A percentile compares a stretch with the other conserved stretches of the same genome.
These are phyloP conservation scores for Hydrangea macrophylla DNA, from an alignment of 148 eudicot genomes.

Conservation along the genomic window DNA sequence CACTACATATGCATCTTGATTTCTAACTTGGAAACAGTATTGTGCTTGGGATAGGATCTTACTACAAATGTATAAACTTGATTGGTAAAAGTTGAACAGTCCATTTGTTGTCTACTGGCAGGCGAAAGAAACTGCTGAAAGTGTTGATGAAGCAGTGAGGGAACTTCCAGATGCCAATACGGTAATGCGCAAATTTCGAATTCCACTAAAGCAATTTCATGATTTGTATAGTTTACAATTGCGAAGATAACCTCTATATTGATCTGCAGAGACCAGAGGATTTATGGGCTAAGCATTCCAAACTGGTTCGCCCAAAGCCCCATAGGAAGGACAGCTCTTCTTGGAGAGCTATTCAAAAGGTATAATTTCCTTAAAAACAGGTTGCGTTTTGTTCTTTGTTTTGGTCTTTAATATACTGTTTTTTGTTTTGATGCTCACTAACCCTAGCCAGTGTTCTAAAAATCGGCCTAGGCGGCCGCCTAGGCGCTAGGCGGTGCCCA, in stretches of 20 bases:
- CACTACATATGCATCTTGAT: no score
- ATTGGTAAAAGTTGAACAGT: not conserved
- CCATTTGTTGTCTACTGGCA: constrained; percentile 20
- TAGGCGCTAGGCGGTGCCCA: no score
- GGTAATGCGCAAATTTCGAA: constrained; percentile 37
- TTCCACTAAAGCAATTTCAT: not conserved
- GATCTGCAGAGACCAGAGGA: constrained; percentile 87
- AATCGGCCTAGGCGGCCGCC: no score
- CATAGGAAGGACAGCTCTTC: constrained; percentile 69
- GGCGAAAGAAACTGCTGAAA: constrained; percentile 91
- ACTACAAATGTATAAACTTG: not conserved
- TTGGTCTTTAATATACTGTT: no score
- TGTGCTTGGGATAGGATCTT: not conserved
- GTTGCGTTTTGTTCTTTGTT: no score
- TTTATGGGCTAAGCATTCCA: constrained; percentile 89
- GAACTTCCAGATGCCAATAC: constrained; percentile 98
- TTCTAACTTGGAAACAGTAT: not conserved
- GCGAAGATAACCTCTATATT: not conserved
- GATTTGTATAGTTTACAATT: not conserved
- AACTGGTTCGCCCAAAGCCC: constrained; percentile 87
- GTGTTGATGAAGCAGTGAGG: constrained; percentile 85
- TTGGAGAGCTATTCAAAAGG: constrained; percentile 89
- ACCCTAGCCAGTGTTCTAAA: no score
- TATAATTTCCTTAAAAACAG: no score
- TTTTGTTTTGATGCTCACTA: no score